Conservation (phyloP, 306 rosid species). For the Astragalus glycyphyllos region DNA sequence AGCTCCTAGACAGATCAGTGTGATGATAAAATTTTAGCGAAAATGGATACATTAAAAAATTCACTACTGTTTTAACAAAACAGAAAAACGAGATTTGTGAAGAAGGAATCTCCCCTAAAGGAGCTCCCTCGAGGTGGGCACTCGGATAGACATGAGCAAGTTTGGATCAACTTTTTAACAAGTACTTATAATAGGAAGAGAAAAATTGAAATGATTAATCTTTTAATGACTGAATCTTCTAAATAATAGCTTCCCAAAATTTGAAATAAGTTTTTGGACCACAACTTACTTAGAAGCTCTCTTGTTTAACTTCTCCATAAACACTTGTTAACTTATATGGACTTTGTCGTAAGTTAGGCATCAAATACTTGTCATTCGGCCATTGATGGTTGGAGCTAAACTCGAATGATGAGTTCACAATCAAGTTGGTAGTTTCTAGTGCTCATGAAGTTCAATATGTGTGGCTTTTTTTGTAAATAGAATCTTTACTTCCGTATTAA, state of each 20-base stretch:
- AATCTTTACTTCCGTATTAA: not conserved
- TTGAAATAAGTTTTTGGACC: not conserved
- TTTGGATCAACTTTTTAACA: not conserved
- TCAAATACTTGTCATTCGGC: not conserved
- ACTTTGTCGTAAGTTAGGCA: not conserved
- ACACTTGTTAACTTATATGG: not conserved
- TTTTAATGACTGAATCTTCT: not conserved
- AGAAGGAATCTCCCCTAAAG: not conserved
- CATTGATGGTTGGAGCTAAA: not conserved
- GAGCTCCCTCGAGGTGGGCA: too few relatives aligned
- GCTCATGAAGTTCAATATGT: not conserved
- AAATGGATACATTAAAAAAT: not conserved
- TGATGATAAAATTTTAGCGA: not conserved
- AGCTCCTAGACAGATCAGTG: not conserved
- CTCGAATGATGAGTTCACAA: not conserved
- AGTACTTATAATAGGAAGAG: not conserved
- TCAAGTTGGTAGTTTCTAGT: not conserved
- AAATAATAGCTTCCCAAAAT: not conserved
- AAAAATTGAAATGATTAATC: not conserved
- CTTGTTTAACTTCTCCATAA: not conserved
- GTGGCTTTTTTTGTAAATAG: not conserved
- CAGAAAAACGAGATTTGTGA: not conserved
- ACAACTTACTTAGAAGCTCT: not conserved
- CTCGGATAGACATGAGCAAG: not conserved
- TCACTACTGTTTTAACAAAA: not conserved